Conservation (phyloP, 2,329 filamentous ascomycete species). For the Escovopsis sp. region DNA sequence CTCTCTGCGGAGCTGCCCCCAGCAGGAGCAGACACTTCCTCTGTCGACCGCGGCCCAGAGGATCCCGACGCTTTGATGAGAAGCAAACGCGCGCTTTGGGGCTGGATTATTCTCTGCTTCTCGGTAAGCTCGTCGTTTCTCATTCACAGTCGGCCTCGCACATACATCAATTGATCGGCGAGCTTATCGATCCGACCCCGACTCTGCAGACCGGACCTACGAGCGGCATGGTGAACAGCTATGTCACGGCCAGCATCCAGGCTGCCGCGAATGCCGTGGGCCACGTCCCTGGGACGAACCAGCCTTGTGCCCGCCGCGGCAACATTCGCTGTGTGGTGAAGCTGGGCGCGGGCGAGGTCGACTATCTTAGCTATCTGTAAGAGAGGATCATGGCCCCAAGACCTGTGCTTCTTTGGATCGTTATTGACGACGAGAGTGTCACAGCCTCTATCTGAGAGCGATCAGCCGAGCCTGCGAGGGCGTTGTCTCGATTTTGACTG, state of each 20-base stretch:
- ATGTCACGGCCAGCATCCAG: slow-evolving; percentile 10
- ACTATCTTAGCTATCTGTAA: slow-evolving; percentile 10
- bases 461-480: slow-evolving; percentile 9
- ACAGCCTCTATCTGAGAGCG: slow-evolving; percentile 8
- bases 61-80: background rate
- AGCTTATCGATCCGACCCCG: background rate
- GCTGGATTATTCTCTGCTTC: slow-evolving; percentile 10
- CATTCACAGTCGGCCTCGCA: background rate
- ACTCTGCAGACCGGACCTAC: slow-evolving; percentile 8
- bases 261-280: slow-evolving; percentile 9
- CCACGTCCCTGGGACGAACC: slow-evolving; percentile 8
- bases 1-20: too few relatives aligned
- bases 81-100: slow-evolving; percentile 7
- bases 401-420: background rate
- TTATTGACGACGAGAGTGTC: background rate
- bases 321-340: slow-evolving; percentile 9
- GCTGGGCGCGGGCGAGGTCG: slow-evolving; percentile 8
- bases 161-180: background rate
- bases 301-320: slow-evolving; percentile 8
- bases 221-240: slow-evolving; percentile 8
- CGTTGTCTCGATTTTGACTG: slow-evolving; percentile 7
- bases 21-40: too few relatives aligned
- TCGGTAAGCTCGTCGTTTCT: slow-evolving; percentile 2
- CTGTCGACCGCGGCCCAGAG: background rate
- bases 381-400: background rate